Evolutionary conservation across 2,329 filamentous ascomycete species (phyloP).

Genomic region (Arthroderma sp.): DNA sequence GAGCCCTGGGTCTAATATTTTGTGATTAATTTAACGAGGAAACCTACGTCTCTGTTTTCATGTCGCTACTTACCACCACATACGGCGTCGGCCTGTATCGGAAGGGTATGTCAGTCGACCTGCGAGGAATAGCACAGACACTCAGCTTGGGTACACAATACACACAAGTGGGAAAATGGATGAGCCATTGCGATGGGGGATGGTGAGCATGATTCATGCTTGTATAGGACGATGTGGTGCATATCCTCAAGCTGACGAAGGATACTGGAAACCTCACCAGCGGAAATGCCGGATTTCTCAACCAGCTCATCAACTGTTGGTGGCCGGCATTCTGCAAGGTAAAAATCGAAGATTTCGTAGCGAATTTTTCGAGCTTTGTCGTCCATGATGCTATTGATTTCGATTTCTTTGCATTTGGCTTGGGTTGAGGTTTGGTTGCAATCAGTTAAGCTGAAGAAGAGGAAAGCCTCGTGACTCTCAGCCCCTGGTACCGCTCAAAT

Average conservation of each 20-base stretch:
- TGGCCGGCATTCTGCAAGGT: slow-evolving; percentile 1
- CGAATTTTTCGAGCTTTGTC: background rate
- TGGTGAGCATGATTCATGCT: background rate
- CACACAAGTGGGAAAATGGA: slow-evolving; percentile 4
- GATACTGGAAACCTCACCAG: background rate
- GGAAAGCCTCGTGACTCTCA: too few relatives aligned
- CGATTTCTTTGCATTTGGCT: too few relatives aligned
- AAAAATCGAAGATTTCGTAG: slow-evolving; percentile 1
- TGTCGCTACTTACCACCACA: slow-evolving; percentile 1
- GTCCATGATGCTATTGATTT: background rate
- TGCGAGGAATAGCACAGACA: background rate
- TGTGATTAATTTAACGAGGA: background rate
- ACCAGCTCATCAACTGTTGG: slow-evolving; percentile 1
- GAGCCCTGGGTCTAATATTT: background rate
- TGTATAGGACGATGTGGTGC: slow-evolving; percentile 4
- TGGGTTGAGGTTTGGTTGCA: too few relatives aligned
- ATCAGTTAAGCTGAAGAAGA: too few relatives aligned
- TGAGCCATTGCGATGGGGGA: slow-evolving; percentile 3
- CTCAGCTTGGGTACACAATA: background rate
- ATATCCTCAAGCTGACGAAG: background rate
- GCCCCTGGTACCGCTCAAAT: too few relatives aligned
- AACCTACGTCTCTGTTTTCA: too few relatives aligned
- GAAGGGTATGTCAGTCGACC: background rate
- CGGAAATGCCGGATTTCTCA: background rate
- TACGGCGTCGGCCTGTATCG: slow-evolving; percentile 1